phyloP scores from a whole-genome alignment of 169 alveolate genomes.

The Eimeria praecox region DNA sequence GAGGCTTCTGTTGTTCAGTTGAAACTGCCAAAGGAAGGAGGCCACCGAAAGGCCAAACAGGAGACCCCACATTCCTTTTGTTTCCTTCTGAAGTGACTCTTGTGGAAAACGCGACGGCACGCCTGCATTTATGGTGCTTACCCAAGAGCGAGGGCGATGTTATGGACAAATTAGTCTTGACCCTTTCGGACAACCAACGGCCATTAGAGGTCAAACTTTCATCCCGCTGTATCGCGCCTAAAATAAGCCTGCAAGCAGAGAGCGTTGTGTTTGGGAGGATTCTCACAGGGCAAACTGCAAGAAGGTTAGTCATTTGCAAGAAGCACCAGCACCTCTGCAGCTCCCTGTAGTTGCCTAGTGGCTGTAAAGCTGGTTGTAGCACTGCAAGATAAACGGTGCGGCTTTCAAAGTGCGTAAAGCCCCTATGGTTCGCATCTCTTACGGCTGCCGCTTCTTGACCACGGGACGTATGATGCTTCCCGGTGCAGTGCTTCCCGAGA shows the following conservation, averaged over 20 bases:
- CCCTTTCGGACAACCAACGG: conserved; percentile 94
- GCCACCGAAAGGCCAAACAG: conserved; percentile 10
- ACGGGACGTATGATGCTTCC: neutral
- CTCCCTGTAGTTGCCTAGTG: neutral
- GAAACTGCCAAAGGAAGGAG: conserved; percentile 33
- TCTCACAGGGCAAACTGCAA: conserved; percentile 88
- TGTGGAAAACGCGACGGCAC: conserved; percentile 91
- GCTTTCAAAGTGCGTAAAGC: neutral
- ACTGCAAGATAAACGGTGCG: neutral
- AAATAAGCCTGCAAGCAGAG: conserved; percentile 92
- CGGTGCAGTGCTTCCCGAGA: neutral
- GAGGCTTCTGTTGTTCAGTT: conserved; percentile 48
- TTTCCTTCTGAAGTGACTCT: conserved; percentile 91
- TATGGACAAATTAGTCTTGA: conserved; percentile 92
- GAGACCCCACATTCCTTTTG: conserved; percentile 86
- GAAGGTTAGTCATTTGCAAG: conserved; percentile 23
- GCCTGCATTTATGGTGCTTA: conserved; percentile 94
- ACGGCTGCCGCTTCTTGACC: neutral
- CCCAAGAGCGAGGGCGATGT: conserved; percentile 92
- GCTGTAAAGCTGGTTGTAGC: neutral
- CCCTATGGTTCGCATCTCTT: neutral
- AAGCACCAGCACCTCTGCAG: neutral
- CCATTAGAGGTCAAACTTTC: conserved; percentile 91
- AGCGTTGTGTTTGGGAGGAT: conserved; percentile 93
- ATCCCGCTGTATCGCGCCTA: conserved; percentile 95